Conservation (phyloP, 805 yeast species). For the Zygosaccharomyces kombuchaensis region DNA sequence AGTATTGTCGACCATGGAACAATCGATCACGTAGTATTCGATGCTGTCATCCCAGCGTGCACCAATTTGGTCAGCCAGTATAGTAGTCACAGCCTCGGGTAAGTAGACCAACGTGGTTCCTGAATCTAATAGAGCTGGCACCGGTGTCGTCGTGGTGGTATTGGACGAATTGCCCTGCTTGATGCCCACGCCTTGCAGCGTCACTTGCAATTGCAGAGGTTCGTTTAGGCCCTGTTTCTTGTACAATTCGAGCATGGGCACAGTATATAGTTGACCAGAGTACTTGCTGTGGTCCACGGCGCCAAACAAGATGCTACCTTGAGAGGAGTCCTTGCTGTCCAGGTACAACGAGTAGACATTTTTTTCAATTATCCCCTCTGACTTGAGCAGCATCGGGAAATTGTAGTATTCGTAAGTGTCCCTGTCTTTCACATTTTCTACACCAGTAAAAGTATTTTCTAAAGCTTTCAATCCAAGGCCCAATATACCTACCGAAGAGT, state of each 20-base stretch:
- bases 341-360: conserved; percentile 44
- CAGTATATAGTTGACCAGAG: conserved; percentile 31
- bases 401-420: conserved; percentile 11
- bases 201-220: conserved; percentile 33
- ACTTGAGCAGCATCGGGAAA: conserved; percentile 20
- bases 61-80: conserved; percentile 37
- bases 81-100: conserved; percentile 35
- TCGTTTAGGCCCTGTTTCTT: conserved; percentile 11
- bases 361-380: conserved; percentile 40
- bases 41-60: conserved; percentile 37
- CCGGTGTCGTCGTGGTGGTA: conserved; percentile 25
- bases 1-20: conserved; percentile 33
- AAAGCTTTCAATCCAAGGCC: conserved; percentile 52
- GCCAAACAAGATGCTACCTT: conserved; percentile 47
- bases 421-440: conserved; percentile 10
- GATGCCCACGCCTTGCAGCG: conserved; percentile 28
- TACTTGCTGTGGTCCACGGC: conserved; percentile 41
- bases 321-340: conserved; percentile 38
- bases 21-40: conserved; percentile 42
- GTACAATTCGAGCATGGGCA: conserved; percentile 27
- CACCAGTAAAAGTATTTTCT: conserved; percentile 51
- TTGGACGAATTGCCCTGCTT: conserved; percentile 23
- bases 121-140: conserved; percentile 42
- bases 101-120: conserved; percentile 43
- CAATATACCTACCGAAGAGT: conserved; percentile 44